phyloP scores from a whole-genome alignment of 306 rosid genomes.

The Boehmeria nivea region DNA sequence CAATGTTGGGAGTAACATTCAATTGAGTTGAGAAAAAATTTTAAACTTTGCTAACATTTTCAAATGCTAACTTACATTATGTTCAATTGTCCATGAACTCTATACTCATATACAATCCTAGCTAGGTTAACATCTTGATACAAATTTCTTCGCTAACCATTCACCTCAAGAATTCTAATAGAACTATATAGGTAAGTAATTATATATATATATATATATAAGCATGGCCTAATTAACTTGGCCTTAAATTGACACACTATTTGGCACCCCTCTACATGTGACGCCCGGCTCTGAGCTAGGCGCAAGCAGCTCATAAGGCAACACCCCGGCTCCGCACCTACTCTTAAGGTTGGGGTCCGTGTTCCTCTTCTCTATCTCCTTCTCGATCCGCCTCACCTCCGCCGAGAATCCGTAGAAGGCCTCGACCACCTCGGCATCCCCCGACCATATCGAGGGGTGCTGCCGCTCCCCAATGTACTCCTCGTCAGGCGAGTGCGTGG shows the following conservation, averaged over 20 bases:
- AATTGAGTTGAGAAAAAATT: no score
- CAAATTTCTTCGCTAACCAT: background rate
- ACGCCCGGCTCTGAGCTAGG: constrained; percentile 93
- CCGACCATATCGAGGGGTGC: constrained; percentile 68
- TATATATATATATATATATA: background rate
- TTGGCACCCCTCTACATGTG: constrained; percentile 94
- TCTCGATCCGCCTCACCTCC: constrained; percentile 55
- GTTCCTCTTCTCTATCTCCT: constrained; percentile 70
- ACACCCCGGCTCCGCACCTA: constrained; percentile 92
- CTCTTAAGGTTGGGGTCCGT: constrained; percentile 41
- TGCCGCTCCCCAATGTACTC: constrained; percentile 90
- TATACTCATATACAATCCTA: constrained; percentile 7
- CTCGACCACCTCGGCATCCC: constrained; percentile 56
- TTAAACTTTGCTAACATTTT: no score
- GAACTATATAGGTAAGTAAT: no score
- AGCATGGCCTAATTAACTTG: background rate
- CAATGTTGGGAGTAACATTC: no score
- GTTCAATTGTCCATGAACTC: constrained; percentile 5
- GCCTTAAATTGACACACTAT: constrained; percentile 74
- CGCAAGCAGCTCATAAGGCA: constrained; percentile 83
- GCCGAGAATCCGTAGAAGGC: constrained; percentile 66
- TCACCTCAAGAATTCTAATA: no score
- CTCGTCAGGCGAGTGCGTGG: constrained; percentile 89
- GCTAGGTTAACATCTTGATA: background rate
- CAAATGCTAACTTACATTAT: background rate